Base-by-base conservation (phyloP, 345 rosid species). In the Corchorus capsularis region DNA sequence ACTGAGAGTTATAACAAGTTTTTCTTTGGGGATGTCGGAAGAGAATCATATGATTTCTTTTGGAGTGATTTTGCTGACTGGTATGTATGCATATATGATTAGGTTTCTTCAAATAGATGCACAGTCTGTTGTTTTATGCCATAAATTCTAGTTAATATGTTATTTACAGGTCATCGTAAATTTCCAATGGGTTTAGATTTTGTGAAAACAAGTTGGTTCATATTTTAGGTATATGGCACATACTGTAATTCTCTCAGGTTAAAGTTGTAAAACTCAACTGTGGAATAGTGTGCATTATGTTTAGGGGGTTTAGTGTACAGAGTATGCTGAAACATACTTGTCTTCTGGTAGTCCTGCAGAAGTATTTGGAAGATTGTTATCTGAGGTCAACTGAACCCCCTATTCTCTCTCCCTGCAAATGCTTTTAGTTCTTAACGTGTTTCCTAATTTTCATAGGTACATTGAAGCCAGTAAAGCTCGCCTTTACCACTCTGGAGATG, bases 51-150 rank as follows among this genome's bases (percentile, higher is more conserved):
- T 83, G 97, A 95, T 73, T 95, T 95, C 86, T 92, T 93, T 80
- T 93, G 99, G 99, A 88, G 98, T 43, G 99, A 95, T 80, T 95
- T 90, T 75, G 99, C 99, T 34, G 97, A 95, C 83, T 93, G 99
- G 99, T 95, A 88, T 67, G 78, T 73, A 81, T 54, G 62, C 45
- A 71, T 66, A 39, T 71, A 49, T 52, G 8, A 61, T 49, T 16
- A 53, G 8, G 65, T 50, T 62, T 32, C 2, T n/a, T 10, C 27
- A n/a, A 63, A 61, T 16, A 50, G 46, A 50, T 22, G 2, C 37
- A 8, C 17, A 4, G 54, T 47, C 27, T 41, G 16, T 63, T 13
- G 22, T 73, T 59, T 32, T 53, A 50, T 72, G 53, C 64, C 70
- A 67, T 61, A 55, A 19, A 17, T 32, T 55, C 46, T 74, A 19